These are phyloP conservation scores for Saccharomycopsis phalli DNA, from an alignment of 1,139 yeast genomes.

Conservation along the genomic window DNA sequence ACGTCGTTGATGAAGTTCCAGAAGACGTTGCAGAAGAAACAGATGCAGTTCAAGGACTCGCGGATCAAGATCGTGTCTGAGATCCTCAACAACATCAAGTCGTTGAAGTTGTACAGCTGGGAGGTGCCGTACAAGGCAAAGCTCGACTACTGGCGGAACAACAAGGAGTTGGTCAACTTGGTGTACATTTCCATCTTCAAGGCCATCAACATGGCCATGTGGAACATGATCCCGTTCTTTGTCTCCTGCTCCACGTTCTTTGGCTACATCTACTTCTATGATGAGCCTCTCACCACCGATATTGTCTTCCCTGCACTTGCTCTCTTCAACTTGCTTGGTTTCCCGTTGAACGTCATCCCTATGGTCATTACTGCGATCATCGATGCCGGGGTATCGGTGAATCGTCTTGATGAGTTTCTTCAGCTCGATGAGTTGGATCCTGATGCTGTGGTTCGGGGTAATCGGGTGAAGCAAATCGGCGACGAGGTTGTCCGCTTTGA, in stretches of 20 bases:
- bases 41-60: conserved; percentile 59
- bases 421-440: conserved; percentile 71
- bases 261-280: conserved; percentile 56
- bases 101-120: conserved; percentile 92
- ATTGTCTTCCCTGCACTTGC: conserved; percentile 93
- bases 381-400: conserved; percentile 84
- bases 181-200: conserved; percentile 67
- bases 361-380: conserved; percentile 79
- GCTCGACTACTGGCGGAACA: conserved; percentile 75
- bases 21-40: conserved; percentile 67
- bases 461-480: conserved; percentile 46
- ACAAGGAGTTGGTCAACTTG: conserved; percentile 74
- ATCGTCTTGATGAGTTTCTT: conserved; percentile 67
- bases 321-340: conserved; percentile 71
- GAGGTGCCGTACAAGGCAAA: conserved; percentile 74
- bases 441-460: conserved; percentile 60
- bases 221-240: conserved; percentile 82
- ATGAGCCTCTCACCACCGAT: conserved; percentile 73
- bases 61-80: conserved; percentile 75
- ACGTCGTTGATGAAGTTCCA: conserved; percentile 65
- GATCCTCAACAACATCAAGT: conserved; percentile 82
- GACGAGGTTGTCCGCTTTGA: conserved; percentile 62
- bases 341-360: conserved; percentile 93
- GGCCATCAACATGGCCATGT: conserved; percentile 68
- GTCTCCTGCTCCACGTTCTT: conserved; percentile 93